Base-by-base conservation (phyloP, 2,329 filamentous ascomycete species). In the Meredithiella fracta region DNA sequence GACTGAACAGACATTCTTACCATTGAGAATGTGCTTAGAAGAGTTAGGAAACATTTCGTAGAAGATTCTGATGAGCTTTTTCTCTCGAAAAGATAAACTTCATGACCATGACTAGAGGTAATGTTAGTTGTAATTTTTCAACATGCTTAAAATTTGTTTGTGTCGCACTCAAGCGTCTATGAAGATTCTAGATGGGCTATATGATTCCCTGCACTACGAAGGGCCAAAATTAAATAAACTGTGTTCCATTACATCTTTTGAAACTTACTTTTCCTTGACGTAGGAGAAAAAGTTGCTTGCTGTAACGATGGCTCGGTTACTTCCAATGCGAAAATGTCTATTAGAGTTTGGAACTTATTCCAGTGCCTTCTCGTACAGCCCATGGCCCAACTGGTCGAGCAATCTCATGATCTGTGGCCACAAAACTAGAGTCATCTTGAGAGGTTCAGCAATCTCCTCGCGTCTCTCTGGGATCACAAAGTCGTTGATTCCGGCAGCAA, bases 391-490 rank as follows among this genome's bases (percentile, higher is more conserved):
- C 58, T 67, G 65, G 56, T 66, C 61, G 3, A 65, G 53, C 4
- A 66, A 60, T 5, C 65, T 61, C 20, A 60, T 50, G 34, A 57
- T 58, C 29, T 65, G 62, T 3, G 65, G 64, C 56, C 59, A 63
- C 9, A 66, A 31, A 3, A 60, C 61, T 20, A 66, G 58, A 5
- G 60, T 59, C 2, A 63, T 58, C 11, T 61, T 61, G 0, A 62
- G 59, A 9, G 62, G 61, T 34, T 62, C 62, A 14, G 61, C 55
- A 1, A 64, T 53, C 3, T 59, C 51, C 2, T 62, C 53, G 5
- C 62, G 58, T 0, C 62, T 57, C 59, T 68, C 66, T 1, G 67
- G 59, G 15, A 68, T 54, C 11, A 67, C 58, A 57, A 63, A 65
- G 53, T 66, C 65, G 29, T 62, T 60, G 38, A 66, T 63, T 3